These are phyloP conservation scores for Gaertneriomyces sp. DNA, from an alignment of 192 early-diverging fungal species.

Conservation along the genomic window DNA sequence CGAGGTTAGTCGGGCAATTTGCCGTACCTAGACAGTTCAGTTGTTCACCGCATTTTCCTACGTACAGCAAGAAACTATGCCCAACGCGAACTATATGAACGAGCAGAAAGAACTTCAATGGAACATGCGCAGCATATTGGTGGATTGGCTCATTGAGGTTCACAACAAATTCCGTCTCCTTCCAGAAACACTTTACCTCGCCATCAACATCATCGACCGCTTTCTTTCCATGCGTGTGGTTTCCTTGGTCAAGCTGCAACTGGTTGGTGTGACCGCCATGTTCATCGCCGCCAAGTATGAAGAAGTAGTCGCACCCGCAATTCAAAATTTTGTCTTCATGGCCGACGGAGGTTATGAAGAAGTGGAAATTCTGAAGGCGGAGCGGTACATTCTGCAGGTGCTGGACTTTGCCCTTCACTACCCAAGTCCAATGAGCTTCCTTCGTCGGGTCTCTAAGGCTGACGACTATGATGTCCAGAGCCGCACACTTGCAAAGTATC, in stretches of 20 bases:
- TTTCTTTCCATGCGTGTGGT: constrained; percentile 86
- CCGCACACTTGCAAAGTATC: constrained; percentile 89
- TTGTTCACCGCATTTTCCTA: constrained; percentile 2
- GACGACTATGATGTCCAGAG: constrained; percentile 88
- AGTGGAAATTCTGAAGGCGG: constrained; percentile 85
- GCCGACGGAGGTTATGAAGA: constrained; percentile 69
- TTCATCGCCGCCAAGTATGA: constrained; percentile 95
- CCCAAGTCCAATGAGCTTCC: constrained; percentile 88
- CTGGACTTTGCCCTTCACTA: constrained; percentile 85
- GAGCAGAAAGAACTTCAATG: constrained; percentile 81
- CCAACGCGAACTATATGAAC: constrained; percentile 77
- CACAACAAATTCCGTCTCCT: constrained; percentile 87
- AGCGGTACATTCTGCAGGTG: constrained; percentile 84
- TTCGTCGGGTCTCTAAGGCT: constrained; percentile 83
- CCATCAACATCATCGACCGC: constrained; percentile 93
- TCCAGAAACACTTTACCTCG: constrained; percentile 90
- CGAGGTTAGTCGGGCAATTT: constrained; percentile 49
- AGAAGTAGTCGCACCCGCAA: constrained; percentile 79
- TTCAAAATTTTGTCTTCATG: constrained; percentile 83
- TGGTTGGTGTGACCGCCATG: constrained; percentile 87
- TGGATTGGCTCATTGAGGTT: constrained; percentile 94
- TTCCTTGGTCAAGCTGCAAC: constrained; percentile 81
- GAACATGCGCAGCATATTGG: constrained; percentile 89
- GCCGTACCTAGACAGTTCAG: background rate
- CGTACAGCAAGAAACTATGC: constrained; percentile 58